These are phyloP conservation scores for Rhipidocladum racemiflorum DNA, from an alignment of 176 grass and related monocot species.

Conservation along the genomic window DNA sequence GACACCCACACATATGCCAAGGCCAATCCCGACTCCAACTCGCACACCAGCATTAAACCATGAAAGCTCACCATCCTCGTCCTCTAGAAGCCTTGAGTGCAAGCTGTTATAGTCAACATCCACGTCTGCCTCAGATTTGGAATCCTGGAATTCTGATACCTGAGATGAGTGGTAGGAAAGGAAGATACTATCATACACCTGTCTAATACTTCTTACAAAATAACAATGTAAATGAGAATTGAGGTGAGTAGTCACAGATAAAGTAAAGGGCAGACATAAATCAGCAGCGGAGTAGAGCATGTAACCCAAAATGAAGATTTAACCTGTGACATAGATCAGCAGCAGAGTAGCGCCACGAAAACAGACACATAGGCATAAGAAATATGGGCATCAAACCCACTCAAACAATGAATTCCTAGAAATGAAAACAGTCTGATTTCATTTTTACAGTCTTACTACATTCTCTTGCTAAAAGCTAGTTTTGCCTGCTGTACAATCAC, in stretches of 20 bases:
- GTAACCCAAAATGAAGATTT: background rate
- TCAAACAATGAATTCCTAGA: background rate
- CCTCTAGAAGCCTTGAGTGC: conserved; percentile 60
- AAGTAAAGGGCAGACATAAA: background rate
- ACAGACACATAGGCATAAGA: background rate
- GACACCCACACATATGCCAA: conserved; percentile 83
- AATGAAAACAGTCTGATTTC: background rate
- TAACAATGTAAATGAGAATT: background rate
- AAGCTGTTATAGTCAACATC: conserved; percentile 64
- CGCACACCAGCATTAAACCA: conserved; percentile 95
- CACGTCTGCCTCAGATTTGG: conserved; percentile 46
- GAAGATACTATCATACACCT: background rate
- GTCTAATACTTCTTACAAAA: background rate
- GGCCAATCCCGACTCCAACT: conserved; percentile 85
- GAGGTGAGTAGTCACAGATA: background rate
- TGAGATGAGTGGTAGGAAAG: conserved; percentile 39
- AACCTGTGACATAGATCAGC: background rate
- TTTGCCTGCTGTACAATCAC: background rate
- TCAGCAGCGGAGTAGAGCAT: background rate
- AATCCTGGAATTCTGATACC: conserved; percentile 56
- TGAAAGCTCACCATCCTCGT: conserved; percentile 83
- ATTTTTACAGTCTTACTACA: background rate
- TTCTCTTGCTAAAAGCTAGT: background rate
- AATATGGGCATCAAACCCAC: background rate
- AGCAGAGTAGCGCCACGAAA: background rate